Conservation (phyloP, 2,329 filamentous ascomycete species). For the Sporothrix brasiliensis region DNA sequence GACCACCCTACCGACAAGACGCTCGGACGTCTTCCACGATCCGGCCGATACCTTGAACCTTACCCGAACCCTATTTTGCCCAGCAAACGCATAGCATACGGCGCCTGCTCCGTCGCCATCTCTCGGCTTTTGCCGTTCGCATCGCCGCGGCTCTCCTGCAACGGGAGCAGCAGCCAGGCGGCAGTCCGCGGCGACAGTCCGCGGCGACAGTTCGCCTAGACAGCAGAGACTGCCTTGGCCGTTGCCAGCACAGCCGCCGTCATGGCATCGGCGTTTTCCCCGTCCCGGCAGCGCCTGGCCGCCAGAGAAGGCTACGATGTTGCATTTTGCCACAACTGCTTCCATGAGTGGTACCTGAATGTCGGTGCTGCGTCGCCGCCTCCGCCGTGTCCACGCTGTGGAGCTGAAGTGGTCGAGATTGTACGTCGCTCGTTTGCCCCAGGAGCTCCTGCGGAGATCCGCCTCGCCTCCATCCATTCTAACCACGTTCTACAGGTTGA, state of each 20-base stretch:
- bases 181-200: neutral
- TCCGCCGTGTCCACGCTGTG: constrained; percentile 75
- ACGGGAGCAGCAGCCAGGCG: constrained; percentile 6
- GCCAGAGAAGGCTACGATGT: constrained; percentile 63
- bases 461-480: neutral
- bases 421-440: constrained; percentile 55
- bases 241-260: constrained; percentile 25
- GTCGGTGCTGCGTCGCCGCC: constrained; percentile 69
- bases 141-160: neutral
- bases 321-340: constrained; percentile 83
- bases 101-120: constrained; percentile 1
- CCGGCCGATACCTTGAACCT: neutral
- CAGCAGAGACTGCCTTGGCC: constrained; percentile 38
- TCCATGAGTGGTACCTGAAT: constrained; percentile 77
- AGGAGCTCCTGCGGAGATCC: no score
- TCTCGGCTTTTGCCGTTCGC: constrained; percentile 23
- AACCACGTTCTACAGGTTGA: neutral
- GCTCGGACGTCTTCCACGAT: neutral
- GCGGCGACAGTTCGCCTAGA: neutral
- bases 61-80: neutral
- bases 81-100: neutral
- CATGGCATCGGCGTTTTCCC: constrained; percentile 39
- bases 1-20: neutral
- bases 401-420: constrained; percentile 80
- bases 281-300: constrained; percentile 50